These are phyloP conservation scores for Monilinia polystroma DNA, from an alignment of 2,329 filamentous ascomycete genomes.

Conservation along the genomic window DNA sequence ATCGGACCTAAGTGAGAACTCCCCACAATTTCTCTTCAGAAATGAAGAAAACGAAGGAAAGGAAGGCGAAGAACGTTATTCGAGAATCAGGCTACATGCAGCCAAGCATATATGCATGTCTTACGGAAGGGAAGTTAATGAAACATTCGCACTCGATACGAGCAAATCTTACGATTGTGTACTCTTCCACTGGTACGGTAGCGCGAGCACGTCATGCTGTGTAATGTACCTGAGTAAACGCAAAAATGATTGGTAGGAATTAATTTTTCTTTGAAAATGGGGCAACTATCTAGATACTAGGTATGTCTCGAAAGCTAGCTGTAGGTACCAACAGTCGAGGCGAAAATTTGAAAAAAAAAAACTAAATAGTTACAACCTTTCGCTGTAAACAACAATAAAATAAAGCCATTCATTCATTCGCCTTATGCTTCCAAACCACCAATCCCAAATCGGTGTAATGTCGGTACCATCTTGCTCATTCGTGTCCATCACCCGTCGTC, in stretches of 20 bases:
- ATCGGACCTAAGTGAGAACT: background rate
- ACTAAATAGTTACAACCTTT: constrained; percentile 25
- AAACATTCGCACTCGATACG: constrained; percentile 14
- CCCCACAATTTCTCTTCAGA: background rate
- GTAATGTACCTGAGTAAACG: background rate
- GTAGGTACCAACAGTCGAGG: constrained; percentile 14
- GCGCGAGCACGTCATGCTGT: constrained; percentile 16
- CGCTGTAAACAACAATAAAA: constrained; percentile 19
- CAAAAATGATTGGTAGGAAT: background rate
- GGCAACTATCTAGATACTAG: constrained; percentile 19
- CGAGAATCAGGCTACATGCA: constrained; percentile 1
- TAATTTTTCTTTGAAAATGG: background rate
- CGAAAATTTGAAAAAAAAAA: constrained; percentile 21
- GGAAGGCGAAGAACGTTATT: constrained; percentile 8
- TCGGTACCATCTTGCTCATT: constrained; percentile 21
- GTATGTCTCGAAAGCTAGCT: constrained; percentile 4
- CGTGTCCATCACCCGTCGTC: constrained; percentile 25
- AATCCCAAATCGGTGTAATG: constrained; percentile 10
- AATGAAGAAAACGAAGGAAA: background rate
- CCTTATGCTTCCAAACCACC: constrained; percentile 28
- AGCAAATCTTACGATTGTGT: constrained; percentile 20
- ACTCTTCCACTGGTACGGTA: constrained; percentile 3
- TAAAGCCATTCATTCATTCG: constrained; percentile 27
- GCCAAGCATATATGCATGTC: background rate
- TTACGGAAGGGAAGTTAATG: constrained; percentile 13